A percentile compares a stretch with the other conserved stretches of the same genome.
Evolutionary conservation across 495 filamentous ascomycete genomes (phyloP).

Genomic region (Platismatia glauca): DNA sequence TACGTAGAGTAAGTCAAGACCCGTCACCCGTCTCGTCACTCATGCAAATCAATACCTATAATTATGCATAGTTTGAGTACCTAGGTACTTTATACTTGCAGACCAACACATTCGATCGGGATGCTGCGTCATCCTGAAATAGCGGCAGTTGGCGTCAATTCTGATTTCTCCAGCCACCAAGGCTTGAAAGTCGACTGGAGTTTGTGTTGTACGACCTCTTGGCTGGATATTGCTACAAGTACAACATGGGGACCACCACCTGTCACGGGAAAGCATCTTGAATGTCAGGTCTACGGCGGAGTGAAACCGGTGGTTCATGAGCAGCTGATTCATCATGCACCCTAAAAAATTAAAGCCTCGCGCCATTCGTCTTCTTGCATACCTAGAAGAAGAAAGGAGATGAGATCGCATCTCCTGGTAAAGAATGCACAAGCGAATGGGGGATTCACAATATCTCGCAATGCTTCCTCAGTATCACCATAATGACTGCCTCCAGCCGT

Average conservation of each 20-base stretch:
- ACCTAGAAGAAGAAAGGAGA: not conserved
- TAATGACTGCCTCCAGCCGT: not conserved
- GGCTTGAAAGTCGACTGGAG: too few relatives aligned
- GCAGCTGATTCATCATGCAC: not conserved
- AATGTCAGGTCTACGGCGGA: not conserved
- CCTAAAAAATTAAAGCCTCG: not conserved
- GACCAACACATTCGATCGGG: too few relatives aligned
- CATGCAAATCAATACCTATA: too few relatives aligned
- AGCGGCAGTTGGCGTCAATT: too few relatives aligned
- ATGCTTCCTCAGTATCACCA: not conserved
- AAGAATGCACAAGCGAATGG: not conserved
- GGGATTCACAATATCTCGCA: not conserved
- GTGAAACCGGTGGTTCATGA: not conserved
- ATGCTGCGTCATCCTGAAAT: too few relatives aligned
- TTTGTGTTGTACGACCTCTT: too few relatives aligned
- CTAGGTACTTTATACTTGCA: too few relatives aligned
- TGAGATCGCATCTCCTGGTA: not conserved
- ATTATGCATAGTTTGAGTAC: too few relatives aligned
- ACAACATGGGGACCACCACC: not conserved
- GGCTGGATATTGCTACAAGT: not conserved
- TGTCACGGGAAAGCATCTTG: not conserved
- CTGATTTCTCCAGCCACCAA: too few relatives aligned
- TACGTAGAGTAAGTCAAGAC: too few relatives aligned
- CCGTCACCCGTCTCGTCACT: too few relatives aligned
- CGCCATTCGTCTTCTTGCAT: not conserved